Base-by-base conservation (phyloP, 2,329 filamentous ascomycete genomes). In the Cladosporium sp. region DNA sequence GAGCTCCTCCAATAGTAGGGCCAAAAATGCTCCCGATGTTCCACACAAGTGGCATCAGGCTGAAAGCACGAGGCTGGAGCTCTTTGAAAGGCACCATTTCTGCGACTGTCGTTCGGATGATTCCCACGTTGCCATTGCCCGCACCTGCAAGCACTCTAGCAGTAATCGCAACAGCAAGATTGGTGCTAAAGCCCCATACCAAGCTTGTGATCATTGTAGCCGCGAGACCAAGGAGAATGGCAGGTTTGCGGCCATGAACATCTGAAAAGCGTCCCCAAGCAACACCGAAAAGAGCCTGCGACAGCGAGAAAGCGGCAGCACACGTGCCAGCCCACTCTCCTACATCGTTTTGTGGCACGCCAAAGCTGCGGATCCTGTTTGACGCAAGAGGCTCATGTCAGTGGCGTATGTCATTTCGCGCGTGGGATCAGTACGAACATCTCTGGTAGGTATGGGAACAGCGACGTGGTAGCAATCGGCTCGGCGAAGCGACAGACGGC, bases 41-140 rank as follows among this genome's bases (percentile, higher is more conserved):
- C 88, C 91, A 97, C 1, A 88, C 89, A 15, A 97, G 76, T 3
- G 93, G 93, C 92, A 97, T 97, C 47, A 97, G 80, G 63, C 88
- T 92, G 73, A 97, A 97, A 0, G 94, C 94, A 55, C 86, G 81
- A 0, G 93, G 92, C 69, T 97, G 93, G 6, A 96, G 79, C 69
- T 92, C 88, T 71, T 84, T 91, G 72, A 94, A 86, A 0, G 91
- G 89, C 1, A 96, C 92, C 82, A 97, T 86, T 73, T 97, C 93
- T 0, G 93, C 93, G 2, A 97, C 92, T 77, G 94, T 91, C 14
- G 71, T 73, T 64, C 92, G 80, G 63, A 97, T 88, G 62, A 97
- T 97, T 1, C 94, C 78, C 11, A 80, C 77, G 70, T 97, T 97
- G 56, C 93, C 94, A 70, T 96, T 97, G 45, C 89, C 87, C 9